Base-by-base conservation (phyloP, 2,329 filamentous ascomycete species). In the Hypocrella siamensis region DNA sequence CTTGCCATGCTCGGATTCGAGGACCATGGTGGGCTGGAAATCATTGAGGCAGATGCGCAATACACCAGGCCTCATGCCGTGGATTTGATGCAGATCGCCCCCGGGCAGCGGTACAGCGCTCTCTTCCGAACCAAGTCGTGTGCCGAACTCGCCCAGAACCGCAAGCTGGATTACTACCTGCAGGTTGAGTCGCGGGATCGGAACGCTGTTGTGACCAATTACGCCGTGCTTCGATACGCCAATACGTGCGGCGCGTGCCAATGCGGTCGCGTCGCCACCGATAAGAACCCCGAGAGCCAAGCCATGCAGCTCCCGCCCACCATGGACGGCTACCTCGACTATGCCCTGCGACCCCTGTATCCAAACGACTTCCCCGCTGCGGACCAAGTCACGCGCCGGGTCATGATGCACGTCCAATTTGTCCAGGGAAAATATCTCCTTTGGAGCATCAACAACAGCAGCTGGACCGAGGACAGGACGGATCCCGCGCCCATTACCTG, bases 1-100 rank as follows among this genome's bases (percentile, higher is more conserved):
- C 56, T 68, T 38, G 51, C 65, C 6, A 58, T 61, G 3, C 40
- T 75, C 3, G 69, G 56, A 0, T 62, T 79, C 26, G 69, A 75
- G 38, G 61, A 46, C 6, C 75, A 79, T 41, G 43, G 55, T 2
- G 52, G 63, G 10, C 45, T 78, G 28, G 62, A 58, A 0, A 57
- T 80, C 32, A 70, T 79, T 33, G 65, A 67, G 35, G 73, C 68
- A 0, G 75, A 79, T 37, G 51, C 54, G 12, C 72, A 28, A 15
- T 28, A 70, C 45, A 70, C 66, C 4, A 54, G 61, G 41, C 61
- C 64, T 0, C 51, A 57, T 14, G 40, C 42, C 0, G 61, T 61
- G 2, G 51, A 58, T 16, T 60, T 64, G 38, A 54, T 78, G 32
- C 70, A 76, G 41, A 42, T 77, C 5, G 61, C 58, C 6, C 52